These are phyloP conservation scores for Parietichytrium sp. DNA, from an alignment of 108 stramenopile genomes.

Conservation along the genomic window DNA sequence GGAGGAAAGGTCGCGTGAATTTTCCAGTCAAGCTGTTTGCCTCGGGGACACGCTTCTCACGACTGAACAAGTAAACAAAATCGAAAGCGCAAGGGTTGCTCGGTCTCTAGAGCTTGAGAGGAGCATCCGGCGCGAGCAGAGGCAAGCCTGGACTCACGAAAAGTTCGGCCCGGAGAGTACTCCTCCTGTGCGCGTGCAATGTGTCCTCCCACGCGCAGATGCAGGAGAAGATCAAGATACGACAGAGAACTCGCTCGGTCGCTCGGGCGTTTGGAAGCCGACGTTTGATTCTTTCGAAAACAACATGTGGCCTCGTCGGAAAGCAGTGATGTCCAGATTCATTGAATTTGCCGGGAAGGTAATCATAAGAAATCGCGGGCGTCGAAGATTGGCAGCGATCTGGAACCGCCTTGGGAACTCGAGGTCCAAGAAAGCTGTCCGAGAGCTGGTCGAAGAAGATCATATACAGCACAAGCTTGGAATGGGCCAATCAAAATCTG, in stretches of 20 bases:
- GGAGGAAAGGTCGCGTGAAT: constrained; percentile 52
- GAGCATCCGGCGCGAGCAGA: background rate
- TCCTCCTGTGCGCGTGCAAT: constrained; percentile 39
- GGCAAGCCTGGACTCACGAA: background rate
- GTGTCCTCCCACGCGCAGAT: no score
- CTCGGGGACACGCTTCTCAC: constrained; percentile 51
- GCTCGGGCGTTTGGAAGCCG: background rate
- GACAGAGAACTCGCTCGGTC: no score
- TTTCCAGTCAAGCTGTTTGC: constrained; percentile 49
- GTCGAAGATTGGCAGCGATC: constrained; percentile 42
- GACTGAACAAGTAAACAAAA: constrained; percentile 22
- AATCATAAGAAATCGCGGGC: constrained; percentile 45
- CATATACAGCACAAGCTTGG: constrained; percentile 40
- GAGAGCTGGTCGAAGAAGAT: constrained; percentile 53
- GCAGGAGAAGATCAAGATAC: constrained; percentile 31
- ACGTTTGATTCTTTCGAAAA: constrained; percentile 53
- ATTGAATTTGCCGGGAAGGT: constrained; percentile 46
- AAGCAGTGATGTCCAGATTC: constrained; percentile 50
- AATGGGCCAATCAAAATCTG: no score
- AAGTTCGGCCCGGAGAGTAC: constrained; percentile 17
- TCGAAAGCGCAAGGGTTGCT: background rate
- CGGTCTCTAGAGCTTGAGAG: no score
- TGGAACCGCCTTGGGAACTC: constrained; percentile 40
- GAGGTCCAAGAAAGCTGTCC: constrained; percentile 43
- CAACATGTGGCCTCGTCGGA: constrained; percentile 53